Base-by-base conservation (phyloP, 805 yeast species). In the Cyberlindnera suaveolens region DNA sequence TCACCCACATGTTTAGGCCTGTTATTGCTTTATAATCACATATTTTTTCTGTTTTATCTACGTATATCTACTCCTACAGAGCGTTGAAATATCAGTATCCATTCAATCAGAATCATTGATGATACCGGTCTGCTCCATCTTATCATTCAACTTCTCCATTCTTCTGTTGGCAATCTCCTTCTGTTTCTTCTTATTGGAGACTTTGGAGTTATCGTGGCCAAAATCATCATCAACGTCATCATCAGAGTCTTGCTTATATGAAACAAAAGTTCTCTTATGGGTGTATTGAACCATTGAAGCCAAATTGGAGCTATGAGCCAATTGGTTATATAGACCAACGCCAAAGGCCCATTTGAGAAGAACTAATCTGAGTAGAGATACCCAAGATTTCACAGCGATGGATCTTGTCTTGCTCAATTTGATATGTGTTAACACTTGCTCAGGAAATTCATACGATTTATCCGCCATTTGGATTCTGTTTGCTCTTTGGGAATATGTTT, bases 401-500 rank as follows among this genome's bases (percentile, higher is more conserved):
- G 61, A 55, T 41, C 58, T 49, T 3, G 62, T 52, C 42, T 55
- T 58, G 23, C 54, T 49, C 18, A 58, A 30, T 23, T 55, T 54
- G 15, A 58, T 52, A 39, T 58, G 62, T 10, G 54, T 36, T 15
- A 58, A 38, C 3, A 50, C 42, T n/a, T 42, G 40, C 15, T 50
- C 55, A 15, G 44, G 43, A 2, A 47, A 29, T 20, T 63, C 17
- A 16, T 39, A 36, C 6, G 32, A 31, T 31, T 41, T 34, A 34
- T 48, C 51, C 10, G 26, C 23, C 30, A 35, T 31, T 26, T 48
- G 49, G 60, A 70, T 19, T 56, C 65, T 60, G 65, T 57, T 38
- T 48, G 62, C 47, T 49, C 65, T 41, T 41, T 61, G 52, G 52
- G 68, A 43, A 49, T 70, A 72, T 15, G 56, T 54, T 40, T 66